Evolutionary conservation across 257 asterid genomes (phyloP), one percentile per base, ranked within the genome.

Genomic region (Asclepias syriaca): DNA sequence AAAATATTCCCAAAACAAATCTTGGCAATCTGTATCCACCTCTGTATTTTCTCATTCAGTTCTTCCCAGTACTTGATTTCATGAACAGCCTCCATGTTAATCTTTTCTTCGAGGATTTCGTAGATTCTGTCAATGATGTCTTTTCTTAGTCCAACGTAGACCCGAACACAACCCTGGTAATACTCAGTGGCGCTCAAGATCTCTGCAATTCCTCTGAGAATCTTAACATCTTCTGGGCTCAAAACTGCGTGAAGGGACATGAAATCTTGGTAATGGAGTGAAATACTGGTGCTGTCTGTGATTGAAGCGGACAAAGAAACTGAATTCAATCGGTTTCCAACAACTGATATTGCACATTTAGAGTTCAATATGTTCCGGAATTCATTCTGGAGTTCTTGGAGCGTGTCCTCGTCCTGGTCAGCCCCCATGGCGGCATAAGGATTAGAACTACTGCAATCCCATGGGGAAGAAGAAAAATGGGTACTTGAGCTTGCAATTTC

Each of bases 1-100:
- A 91, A 91, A 49, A 89, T 87, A 27, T 84, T 91, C 19, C 92
- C 84, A 24, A 89, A 76, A 58, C 92, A 87, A 45, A 84, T 75
- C 84, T 79, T 86, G 1, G 93, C 96, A 15, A 89, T 89, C 0
- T 90, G 84, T 46, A 91, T 89, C 97, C 97, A 91, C 54, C 86
- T 78, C 39, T 93, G 82, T 81, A 91, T 91, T 88, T 89, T 87
- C 66, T 83, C 81, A 83, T 86, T 96, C 66, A 85, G 79, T 21
- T 81, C 73, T 79, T 86, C 88, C 91, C 92, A 45, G 39, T 66
- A 87, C 74, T 87, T 86, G 45, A 87, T 74, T 79, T 86, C 72
- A 80, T 82, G 89, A 14, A 91, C 78, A 46, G 87, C 94, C 19
- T 90, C 89, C 53, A 89, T 88, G 76, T 91, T 81, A 73, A 87